A percentile compares a stretch with the other conserved stretches of the same genome.
phyloP scores from a whole-genome alignment of 1,284 basidiomycete genomes.

The Trametes versicolor region DNA sequence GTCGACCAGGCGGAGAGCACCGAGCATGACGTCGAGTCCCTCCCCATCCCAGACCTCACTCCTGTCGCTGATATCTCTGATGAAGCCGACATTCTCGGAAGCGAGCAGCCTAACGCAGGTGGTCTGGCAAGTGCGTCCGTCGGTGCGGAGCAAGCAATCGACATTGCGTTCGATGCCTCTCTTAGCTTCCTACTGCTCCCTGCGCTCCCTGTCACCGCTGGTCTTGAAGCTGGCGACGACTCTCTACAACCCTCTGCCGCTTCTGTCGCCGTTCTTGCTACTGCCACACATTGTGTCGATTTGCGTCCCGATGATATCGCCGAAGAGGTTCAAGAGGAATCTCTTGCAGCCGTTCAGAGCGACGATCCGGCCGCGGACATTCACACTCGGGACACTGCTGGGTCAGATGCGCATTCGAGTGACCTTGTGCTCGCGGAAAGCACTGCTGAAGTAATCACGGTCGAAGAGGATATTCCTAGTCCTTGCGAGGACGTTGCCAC shows the following conservation, averaged over 20 bases:
- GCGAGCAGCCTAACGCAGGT: not conserved
- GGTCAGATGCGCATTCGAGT: not conserved
- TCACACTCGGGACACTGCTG: not conserved
- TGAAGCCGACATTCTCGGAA: too few relatives aligned
- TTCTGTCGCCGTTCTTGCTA: not conserved
- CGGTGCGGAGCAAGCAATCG: not conserved
- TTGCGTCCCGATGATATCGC: not conserved
- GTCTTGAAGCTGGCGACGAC: not conserved
- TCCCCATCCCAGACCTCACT: not conserved
- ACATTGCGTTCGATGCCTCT: not conserved
- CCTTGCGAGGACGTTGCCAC: not conserved
- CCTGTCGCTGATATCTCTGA: too few relatives aligned
- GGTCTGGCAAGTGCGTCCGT: not conserved
- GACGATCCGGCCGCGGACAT: not conserved
- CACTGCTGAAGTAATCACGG: not conserved
- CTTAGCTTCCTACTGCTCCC: constrained; percentile 8
- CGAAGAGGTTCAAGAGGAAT: not conserved
- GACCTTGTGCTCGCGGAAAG: too few relatives aligned
- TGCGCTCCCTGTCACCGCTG: not conserved
- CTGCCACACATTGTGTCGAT: too few relatives aligned
- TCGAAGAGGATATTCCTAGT: not conserved
- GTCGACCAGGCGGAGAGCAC: not conserved
- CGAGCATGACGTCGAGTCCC: not conserved
- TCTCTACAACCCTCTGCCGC: constrained; percentile 6
- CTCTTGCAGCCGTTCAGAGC: not conserved